phyloP scores from a whole-genome alignment of 495 filamentous ascomycete genomes.

The Daldinia caldariorum region DNA sequence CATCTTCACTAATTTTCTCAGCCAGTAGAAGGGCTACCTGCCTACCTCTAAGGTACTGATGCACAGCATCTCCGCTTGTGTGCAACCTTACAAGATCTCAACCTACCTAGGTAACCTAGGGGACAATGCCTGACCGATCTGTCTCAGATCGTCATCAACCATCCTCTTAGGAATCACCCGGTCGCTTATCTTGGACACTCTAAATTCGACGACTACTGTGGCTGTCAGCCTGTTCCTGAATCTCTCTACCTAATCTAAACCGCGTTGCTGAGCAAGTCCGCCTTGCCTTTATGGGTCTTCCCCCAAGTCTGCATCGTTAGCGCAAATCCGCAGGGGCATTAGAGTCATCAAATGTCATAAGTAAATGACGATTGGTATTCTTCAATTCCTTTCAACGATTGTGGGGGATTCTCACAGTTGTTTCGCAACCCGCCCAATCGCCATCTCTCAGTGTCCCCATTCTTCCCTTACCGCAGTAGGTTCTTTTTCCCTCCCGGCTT shows the following conservation, averaged over 20 bases:
- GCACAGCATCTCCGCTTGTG: constrained; percentile 21
- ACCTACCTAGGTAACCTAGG: not conserved
- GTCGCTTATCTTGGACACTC: constrained; percentile 22
- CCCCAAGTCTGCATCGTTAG: not conserved
- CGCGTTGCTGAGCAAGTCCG: constrained; percentile 27
- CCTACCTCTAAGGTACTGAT: too few species aligned
- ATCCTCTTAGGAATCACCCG: constrained; percentile 6
- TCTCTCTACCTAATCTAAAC: not conserved
- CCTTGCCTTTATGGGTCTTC: constrained; percentile 39
- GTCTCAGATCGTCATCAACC: constrained; percentile 37
- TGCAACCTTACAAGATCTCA: constrained; percentile 37
- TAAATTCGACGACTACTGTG: constrained; percentile 14
- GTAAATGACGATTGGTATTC: constrained; percentile 12
- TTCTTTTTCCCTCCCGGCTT: constrained; percentile 15
- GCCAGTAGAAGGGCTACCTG: constrained; percentile 11
- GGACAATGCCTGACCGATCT: constrained; percentile 32
- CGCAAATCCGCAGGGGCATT: constrained; percentile 14
- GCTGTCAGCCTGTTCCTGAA: constrained; percentile 30
- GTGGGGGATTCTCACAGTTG: constrained; percentile 28
- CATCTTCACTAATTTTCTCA: constrained; percentile 1
- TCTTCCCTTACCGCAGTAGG: not conserved
- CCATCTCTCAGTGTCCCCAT: constrained; percentile 29
- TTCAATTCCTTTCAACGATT: constrained; percentile 4
- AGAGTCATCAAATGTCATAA: constrained; percentile 7
- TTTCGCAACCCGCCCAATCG: constrained; percentile 49